Evolutionary conservation across 306 rosid genomes (phyloP), one percentile per base, ranked within the genome.

Genomic region (Casuarina equisetifolia): DNA sequence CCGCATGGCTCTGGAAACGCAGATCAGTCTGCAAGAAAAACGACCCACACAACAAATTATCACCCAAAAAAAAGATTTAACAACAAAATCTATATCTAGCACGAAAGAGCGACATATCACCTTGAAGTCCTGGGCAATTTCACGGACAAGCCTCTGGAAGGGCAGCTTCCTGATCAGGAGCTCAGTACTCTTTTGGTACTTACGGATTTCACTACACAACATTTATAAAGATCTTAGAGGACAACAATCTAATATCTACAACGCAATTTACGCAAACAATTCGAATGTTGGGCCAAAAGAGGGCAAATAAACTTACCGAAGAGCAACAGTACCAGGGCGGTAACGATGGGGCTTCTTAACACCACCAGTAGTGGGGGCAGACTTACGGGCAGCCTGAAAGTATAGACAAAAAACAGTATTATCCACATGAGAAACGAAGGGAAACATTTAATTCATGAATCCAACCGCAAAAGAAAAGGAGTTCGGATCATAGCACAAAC

Each of bases 1-100:
- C 98, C 9, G 97, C 98, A 16, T 94, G 98, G 46, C 98, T 94
- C 91, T 94, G 98, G 87, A 94, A 94, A 78, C 97, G 98, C 16
- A 94, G 85, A 46, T 94, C 98, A 54, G 97, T 94, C 98, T 94
- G 89, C 84, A 70, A 67, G 1, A 3, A 76, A 7, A 71, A 4
- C 1, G 2, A 7, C 44, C 2, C 17, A 4, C 45, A 32, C 61
- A 48, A 50, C 0, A 0, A 43, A 5, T 1, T 15, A 13, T 0
- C 0, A 13, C 63, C 17, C 2, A 40, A 67, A 46, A 16, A 2
- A 9, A 4, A 0, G 0, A 9, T 0, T 11, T 4, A 3, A 73
- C 0, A 10, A 16, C 2, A 36, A 3, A 5, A 4, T 2, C 2
- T 10, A 2, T 19, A 25, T 4, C 4, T 5, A 2, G 45, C 1